Base-by-base conservation (phyloP, 2,329 filamentous ascomycete genomes). In the Thelonectria rubi region DNA sequence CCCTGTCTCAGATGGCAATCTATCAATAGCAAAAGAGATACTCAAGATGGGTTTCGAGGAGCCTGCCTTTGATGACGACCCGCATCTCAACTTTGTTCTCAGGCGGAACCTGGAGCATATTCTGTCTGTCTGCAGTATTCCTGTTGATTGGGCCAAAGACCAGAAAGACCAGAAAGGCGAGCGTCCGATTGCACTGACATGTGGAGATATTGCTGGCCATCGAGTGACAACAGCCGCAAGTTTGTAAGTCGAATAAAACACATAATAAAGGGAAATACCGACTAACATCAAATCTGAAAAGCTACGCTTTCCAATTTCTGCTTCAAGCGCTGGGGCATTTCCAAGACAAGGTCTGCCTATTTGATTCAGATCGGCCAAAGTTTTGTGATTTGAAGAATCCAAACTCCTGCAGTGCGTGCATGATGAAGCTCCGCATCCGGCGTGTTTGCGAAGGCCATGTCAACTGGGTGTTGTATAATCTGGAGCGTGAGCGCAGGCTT, bases 51-150 rank as follows among this genome's bases (percentile, higher is more conserved):
- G 24, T 4, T 24, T 24, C 24, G 24, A 24, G 24, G 24, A 4
- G 7, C 24, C 24, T 4, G 40, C 14, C 14, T 10, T 43, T 12
- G 18, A 5, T 5, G n/a, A 10, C 40, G 4, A 43, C 18, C 15
- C 14, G n/a, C 10, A 48, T 12, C 50, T 53, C 21, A 17, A 53
- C 37, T 17, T 9, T 8, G 11, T 43, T 43, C 30, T 53, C 14
- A 42, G 50, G 32, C 34, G 50, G 30, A 53, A 53, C 14, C n/a
- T 53, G 50, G 50, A 53, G 17, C 50, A 53, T 30, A 43, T 53
- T 24, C 20, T 53, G 26, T 53, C 50, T 18, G 50, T 53, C 21
- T 53, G 50, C 18, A 53, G 50, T 17, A 53, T 53, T 43, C 50
- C 50, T 53, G 37, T 43, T 17, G 24, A 15, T n/a, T 10, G 18